phyloP scores from a whole-genome alignment of 1,284 basidiomycete genomes.

The Ustilago tritici region DNA sequence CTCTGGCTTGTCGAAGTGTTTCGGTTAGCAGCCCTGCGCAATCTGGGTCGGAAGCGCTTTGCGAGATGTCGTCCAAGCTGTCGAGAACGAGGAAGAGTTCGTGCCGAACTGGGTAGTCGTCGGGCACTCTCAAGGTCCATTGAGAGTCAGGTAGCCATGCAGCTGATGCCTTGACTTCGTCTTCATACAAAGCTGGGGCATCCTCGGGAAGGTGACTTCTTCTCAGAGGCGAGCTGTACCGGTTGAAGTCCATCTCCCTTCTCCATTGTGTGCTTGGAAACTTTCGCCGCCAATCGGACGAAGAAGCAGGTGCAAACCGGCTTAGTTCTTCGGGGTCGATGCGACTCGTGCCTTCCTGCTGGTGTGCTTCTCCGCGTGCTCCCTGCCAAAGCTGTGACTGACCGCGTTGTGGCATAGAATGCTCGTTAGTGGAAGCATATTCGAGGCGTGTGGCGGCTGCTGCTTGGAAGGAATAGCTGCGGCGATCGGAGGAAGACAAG shows the following conservation, averaged over 20 bases:
- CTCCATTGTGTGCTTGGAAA: conserved; percentile 35
- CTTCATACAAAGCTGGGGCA: conserved; percentile 39
- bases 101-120: conserved; percentile 28
- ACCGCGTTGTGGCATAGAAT: neutral
- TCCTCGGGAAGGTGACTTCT: conserved; percentile 29
- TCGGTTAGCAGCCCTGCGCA: conserved; percentile 18
- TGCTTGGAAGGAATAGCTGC: conserved; percentile 21
- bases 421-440: neutral
- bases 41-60: conserved; percentile 24
- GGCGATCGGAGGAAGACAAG: neutral
- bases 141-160: conserved; percentile 33
- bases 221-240: conserved; percentile 25
- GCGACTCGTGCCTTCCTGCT: neutral
- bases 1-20: conserved; percentile 27
- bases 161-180: conserved; percentile 31
- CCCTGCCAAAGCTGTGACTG: conserved; percentile 5
- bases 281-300: conserved; percentile 27
- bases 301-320: neutral
- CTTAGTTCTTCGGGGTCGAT: neutral
- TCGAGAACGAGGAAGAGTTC: conserved; percentile 43
- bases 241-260: conserved; percentile 43
- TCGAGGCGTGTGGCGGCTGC: neutral
- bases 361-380: neutral
- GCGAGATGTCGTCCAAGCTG: conserved; percentile 31
- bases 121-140: conserved; percentile 20